Conservation (phyloP, 2,329 filamentous ascomycete species). For the Colletotrichum euphorbiae region DNA sequence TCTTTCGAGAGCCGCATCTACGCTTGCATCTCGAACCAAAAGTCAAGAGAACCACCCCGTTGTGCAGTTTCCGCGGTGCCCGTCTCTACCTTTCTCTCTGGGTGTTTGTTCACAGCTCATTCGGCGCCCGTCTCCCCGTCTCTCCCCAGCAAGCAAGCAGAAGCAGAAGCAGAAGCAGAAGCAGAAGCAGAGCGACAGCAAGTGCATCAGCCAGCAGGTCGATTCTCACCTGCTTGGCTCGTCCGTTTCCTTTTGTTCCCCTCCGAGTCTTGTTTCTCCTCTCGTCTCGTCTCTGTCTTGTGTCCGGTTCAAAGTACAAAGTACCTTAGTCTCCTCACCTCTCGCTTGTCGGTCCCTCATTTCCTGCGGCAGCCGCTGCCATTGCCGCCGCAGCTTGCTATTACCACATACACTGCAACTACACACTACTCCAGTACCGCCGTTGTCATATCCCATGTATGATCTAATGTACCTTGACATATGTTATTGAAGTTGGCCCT, state of each 20-base stretch:
- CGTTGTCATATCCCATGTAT: slow-evolving; percentile 26
- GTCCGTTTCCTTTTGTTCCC: slow-evolving; percentile 11
- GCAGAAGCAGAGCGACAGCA: slow-evolving; percentile 12
- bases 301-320: background rate
- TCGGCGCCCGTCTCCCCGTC: slow-evolving; percentile 13
- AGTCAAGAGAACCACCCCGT: slow-evolving; percentile 25
- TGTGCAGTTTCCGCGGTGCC: slow-evolving; percentile 28
- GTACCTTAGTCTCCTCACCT: slow-evolving; percentile 46
- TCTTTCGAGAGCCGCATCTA: slow-evolving; percentile 73
- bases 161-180: slow-evolving; percentile 13
- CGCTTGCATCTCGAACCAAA: slow-evolving; percentile 64
- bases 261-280: slow-evolving; percentile 6
- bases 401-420: slow-evolving; percentile 29
- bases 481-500: slow-evolving; percentile 34
- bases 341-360: slow-evolving; percentile 44
- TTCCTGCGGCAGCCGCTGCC: slow-evolving; percentile 47
- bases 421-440: slow-evolving; percentile 4
- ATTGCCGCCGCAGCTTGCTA: slow-evolving; percentile 35
- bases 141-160: slow-evolving; percentile 5
- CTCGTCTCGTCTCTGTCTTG: slow-evolving; percentile 4
- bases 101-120: background rate
- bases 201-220: slow-evolving; percentile 4
- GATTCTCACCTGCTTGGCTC: slow-evolving; percentile 25
- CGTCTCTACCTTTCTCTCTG: slow-evolving; percentile 19
- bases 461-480: slow-evolving; percentile 37